Evolutionary conservation across 352 stramenopile species (phyloP).

Genomic region (Pythium utonaiense): DNA sequence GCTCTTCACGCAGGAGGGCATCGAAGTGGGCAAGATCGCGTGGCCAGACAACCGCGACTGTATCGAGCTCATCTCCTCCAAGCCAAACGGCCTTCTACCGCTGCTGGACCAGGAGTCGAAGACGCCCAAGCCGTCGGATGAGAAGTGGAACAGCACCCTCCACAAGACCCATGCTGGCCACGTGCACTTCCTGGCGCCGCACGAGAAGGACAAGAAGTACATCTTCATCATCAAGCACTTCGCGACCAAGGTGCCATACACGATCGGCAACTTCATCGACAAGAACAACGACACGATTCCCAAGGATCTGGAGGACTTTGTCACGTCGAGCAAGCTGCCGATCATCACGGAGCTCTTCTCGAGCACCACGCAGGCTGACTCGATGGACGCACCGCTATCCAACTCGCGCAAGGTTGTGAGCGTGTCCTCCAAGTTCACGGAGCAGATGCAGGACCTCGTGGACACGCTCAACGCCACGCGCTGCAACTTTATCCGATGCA

Average conservation of each 20-base stretch:
- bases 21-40: constrained; percentile 86
- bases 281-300: constrained; percentile 95
- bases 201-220: constrained; percentile 87
- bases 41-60: constrained; percentile 91
- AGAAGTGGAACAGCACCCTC: constrained; percentile 80
- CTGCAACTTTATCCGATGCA: constrained; percentile 89
- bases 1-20: constrained; percentile 88
- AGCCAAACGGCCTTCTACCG: constrained; percentile 78
- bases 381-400: constrained; percentile 33
- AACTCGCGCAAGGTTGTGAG: constrained; percentile 63
- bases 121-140: constrained; percentile 88
- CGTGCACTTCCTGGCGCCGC: constrained; percentile 77
- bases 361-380: constrained; percentile 47
- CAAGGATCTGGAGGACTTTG: constrained; percentile 88
- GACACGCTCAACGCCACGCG: constrained; percentile 72
- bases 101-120: constrained; percentile 86
- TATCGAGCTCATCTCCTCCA: constrained; percentile 85
- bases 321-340: constrained; percentile 70
- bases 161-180: constrained; percentile 85
- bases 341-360: constrained; percentile 86
- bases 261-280: constrained; percentile 88
- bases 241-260: constrained; percentile 86
- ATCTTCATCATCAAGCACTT: constrained; percentile 91
- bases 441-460: constrained; percentile 82
- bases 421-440: constrained; percentile 61